Base-by-base conservation (phyloP, 768 basidiomycete species). In the Suillus decipiens region DNA sequence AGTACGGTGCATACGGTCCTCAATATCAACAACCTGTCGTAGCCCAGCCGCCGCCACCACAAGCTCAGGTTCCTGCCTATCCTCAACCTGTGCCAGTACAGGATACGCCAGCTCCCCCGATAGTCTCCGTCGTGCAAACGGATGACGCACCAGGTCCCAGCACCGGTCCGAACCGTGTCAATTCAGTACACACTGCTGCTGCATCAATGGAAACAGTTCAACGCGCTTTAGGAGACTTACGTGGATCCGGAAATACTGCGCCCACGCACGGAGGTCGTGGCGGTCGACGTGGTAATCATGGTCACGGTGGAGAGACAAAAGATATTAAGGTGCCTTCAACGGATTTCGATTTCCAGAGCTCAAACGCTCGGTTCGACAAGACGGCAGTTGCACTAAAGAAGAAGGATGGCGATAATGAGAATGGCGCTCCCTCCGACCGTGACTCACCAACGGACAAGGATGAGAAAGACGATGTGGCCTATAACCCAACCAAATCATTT, bases 291-390 rank as follows among this genome's bases (percentile, higher is more conserved):
- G 65, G 66, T 24, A 69, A 69, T 55, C 73, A 71, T 11, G 70
- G 67, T 28, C 72, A 75, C 61, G 67, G 73, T 2, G 48, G 34
- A 47, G 79, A 80, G 68, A 66, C 71, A 2, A 71, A 66, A 22
- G 80, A 82, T 24, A 62, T 83, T n/a, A 76, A 77, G 39, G 89
- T 94, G 0, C 93, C 92, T 0, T 72, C 80, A 1, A 87, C 86
- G 0, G 93, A 94, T 72, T 95, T 94, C 71, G 93, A 95, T 77
- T 95, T 95, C 73, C 78, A 84, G 72, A 82, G 81, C 61, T 84
- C 85, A 61, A 95, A 94, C 67, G 89, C 89, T 3, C 86, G 86
- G 59, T 95, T 95, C 68, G 90, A 93, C 77, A 93, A 94, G 74
- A 78, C 84, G 11, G 83, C 88, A 15, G 62, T 86, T 43, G 78